Evolutionary conservation across 1,139 yeast species (phyloP).

Genomic region (Candida neerlandica): DNA sequence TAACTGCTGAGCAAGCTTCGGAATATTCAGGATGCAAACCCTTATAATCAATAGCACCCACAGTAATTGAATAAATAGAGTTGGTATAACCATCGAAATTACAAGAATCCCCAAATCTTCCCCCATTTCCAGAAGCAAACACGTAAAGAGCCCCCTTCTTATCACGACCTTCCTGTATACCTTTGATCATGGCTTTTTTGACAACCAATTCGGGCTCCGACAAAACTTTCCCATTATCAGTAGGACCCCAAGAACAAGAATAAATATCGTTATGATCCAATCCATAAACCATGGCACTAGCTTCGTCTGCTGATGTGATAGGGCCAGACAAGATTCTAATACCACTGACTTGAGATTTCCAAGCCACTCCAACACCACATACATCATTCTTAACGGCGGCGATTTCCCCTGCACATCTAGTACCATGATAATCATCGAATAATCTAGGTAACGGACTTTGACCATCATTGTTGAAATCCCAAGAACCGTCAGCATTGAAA

Average conservation of each 20-base stretch:
- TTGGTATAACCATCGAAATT: constrained; percentile 98
- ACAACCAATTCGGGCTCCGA: constrained; percentile 83
- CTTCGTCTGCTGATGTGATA: constrained; percentile 86
- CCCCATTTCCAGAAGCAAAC: constrained; percentile 98
- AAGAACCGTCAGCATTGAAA: constrained; percentile 75
- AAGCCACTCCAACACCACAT: constrained; percentile 97
- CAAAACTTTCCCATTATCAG: constrained; percentile 87
- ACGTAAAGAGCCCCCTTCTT: constrained; percentile 88
- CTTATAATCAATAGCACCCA: constrained; percentile 86
- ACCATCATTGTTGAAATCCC: constrained; percentile 86
- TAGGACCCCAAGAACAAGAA: constrained; percentile 99
- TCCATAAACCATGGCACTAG: constrained; percentile 80
- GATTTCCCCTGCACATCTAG: constrained; percentile 97
- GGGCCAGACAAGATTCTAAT: constrained; percentile 82
- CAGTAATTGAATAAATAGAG: constrained; percentile 91
- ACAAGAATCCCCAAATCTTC: constrained; percentile 79
- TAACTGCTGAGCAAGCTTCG: constrained; percentile 92
- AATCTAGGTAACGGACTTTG: constrained; percentile 79
- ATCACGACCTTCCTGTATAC: constrained; percentile 80
- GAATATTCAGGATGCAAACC: constrained; percentile 88
- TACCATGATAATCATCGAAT: constrained; percentile 90
- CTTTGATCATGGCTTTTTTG: constrained; percentile 78
- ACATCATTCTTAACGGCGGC: constrained; percentile 86
- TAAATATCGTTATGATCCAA: constrained; percentile 85
- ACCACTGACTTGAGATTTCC: constrained; percentile 83